These are phyloP conservation scores for Clarireedia hainanense DNA, from an alignment of 2,329 filamentous ascomycete genomes.

Conservation along the genomic window DNA sequence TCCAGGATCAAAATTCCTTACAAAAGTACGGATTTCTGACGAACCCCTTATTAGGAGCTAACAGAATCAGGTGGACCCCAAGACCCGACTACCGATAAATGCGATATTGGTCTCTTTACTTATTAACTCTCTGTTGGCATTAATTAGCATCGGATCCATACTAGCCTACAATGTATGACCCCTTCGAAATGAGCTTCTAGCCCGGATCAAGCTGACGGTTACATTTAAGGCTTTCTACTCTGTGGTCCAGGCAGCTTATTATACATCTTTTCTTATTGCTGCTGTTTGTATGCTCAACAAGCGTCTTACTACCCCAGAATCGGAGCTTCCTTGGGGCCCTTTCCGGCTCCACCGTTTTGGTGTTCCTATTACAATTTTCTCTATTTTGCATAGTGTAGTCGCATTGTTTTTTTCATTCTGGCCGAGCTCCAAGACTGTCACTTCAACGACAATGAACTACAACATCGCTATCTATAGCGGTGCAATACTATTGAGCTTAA, in stretches of 20 bases:
- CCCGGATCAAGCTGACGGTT: too few species aligned
- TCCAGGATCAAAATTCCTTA: background rate
- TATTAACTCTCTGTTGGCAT: background rate
- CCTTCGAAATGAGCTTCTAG: too few species aligned
- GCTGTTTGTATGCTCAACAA: slow-evolving; percentile 4
- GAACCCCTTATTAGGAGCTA: too few species aligned
- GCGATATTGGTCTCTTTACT: background rate
- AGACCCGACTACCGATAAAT: slow-evolving; percentile 1
- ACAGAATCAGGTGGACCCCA: background rate
- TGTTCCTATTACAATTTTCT: slow-evolving; percentile 1
- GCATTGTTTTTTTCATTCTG: slow-evolving; percentile 6
- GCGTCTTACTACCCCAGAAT: background rate
- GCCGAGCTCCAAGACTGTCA: background rate
- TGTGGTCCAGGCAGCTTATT: slow-evolving; percentile 3
- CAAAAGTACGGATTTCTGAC: background rate
- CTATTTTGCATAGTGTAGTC: background rate
- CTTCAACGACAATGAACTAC: slow-evolving; percentile 3
- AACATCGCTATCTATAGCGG: background rate
- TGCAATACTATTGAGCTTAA: background rate
- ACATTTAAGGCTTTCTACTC: background rate
- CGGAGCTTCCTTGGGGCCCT: slow-evolving; percentile 7
- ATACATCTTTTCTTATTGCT: slow-evolving; percentile 3
- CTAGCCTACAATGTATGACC: background rate
- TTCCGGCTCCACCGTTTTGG: slow-evolving; percentile 2
- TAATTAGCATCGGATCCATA: background rate